These are phyloP conservation scores for Claviceps africana DNA, from an alignment of 2,329 filamentous ascomycete species.

Conservation along the genomic window DNA sequence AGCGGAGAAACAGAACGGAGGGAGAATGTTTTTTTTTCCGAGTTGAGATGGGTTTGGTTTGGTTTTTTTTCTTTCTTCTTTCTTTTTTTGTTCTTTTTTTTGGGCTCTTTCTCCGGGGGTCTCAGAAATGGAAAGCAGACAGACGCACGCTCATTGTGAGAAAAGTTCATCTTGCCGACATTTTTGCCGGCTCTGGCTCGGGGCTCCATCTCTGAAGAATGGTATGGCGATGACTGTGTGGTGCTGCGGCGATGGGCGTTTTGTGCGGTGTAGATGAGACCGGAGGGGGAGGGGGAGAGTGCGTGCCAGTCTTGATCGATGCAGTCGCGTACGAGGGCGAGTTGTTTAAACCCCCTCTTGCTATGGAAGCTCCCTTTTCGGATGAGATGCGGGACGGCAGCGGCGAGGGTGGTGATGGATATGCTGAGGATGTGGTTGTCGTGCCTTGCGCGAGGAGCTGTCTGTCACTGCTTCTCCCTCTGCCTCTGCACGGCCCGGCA, in stretches of 20 bases:
- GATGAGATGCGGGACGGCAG: too few species aligned
- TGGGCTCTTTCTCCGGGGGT: too few species aligned
- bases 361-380: background rate
- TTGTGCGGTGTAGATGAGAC: background rate
- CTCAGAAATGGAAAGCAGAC: too few species aligned
- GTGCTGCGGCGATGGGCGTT: constrained; percentile 15
- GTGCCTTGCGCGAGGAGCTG: background rate
- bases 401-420: background rate
- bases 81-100: too few species aligned
- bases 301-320: background rate
- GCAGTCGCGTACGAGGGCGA: too few species aligned
- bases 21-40: too few species aligned
- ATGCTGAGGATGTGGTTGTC: background rate
- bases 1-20: background rate
- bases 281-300: background rate
- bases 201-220: constrained; percentile 47
- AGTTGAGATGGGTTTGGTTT: too few species aligned
- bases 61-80: too few species aligned
- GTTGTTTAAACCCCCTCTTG: background rate
- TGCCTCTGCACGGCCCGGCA: constrained; percentile 12
- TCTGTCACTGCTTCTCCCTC: background rate
- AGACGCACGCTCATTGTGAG: constrained; percentile 50
- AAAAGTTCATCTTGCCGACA: constrained; percentile 73
- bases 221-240: background rate
- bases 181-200: constrained; percentile 65